phyloP scores from a whole-genome alignment of 1,284 basidiomycete genomes.

The Crepidotus sp. region DNA sequence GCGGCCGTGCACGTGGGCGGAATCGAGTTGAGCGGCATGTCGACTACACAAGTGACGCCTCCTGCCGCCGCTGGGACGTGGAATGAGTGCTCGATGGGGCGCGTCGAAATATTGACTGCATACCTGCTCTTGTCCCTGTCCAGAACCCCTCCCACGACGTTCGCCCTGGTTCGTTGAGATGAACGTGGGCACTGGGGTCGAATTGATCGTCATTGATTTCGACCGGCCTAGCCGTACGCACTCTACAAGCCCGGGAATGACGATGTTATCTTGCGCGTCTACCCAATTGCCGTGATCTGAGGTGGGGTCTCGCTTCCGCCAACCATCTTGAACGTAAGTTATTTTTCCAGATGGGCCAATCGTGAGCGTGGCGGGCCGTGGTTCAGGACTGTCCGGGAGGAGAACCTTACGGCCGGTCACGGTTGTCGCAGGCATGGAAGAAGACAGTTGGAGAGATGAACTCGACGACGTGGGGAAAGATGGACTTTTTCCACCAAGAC shows the following conservation, averaged over 20 bases:
- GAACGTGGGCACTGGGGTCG: conserved; percentile 71
- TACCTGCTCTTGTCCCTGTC: conserved; percentile 71
- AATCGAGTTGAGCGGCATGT: conserved; percentile 95
- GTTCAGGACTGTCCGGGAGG: conserved; percentile 20
- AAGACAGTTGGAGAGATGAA: too few species aligned
- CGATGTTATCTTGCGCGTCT: conserved; percentile 53
- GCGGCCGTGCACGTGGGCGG: conserved; percentile 84
- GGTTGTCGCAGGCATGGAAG: conserved; percentile 7
- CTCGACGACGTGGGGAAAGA: too few species aligned
- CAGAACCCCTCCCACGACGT: conserved; percentile 92
- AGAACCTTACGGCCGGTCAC: conserved; percentile 14
- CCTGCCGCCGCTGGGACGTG: conserved; percentile 71
- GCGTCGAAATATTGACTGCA: too few species aligned
- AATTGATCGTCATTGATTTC: conserved; percentile 7
- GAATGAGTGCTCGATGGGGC: too few species aligned
- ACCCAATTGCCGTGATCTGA: conserved; percentile 24
- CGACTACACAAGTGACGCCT: conserved; percentile 85
- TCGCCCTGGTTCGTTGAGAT: conserved; percentile 87
- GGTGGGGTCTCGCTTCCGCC: conserved; percentile 24
- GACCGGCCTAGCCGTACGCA: conserved; percentile 31
- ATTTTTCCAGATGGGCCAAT: conserved; percentile 40
- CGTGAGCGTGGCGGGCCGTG: conserved; percentile 64
- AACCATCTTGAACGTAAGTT: conserved; percentile 27
- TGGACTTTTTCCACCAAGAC: too few species aligned
- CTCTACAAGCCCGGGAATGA: conserved; percentile 85